Base-by-base conservation (phyloP, 768 basidiomycete genomes). In the Auriscalpium vulgare region DNA sequence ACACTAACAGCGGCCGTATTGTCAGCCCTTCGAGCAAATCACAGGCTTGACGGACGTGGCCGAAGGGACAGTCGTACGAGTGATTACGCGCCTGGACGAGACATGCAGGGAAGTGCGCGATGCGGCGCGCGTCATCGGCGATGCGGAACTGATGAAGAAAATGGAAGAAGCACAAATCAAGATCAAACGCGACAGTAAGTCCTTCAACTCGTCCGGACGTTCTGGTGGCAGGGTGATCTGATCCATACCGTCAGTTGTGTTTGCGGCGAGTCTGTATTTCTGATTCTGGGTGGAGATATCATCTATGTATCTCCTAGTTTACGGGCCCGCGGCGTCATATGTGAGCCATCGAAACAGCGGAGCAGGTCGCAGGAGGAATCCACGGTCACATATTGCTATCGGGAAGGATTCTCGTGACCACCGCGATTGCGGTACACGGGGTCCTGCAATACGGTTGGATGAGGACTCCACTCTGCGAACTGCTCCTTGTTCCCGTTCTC, bases 41-140 rank as follows among this genome's bases (percentile, higher is more conserved):
- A 92, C 91, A 1, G 71, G 80, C 3, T 73, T 99, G 56, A 99
- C 97, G 0, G 97, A 98, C 67, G 88, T 97, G 13, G 84, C 91
- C 6, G 97, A 99, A 69, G 97, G 97, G 0, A 97, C 95, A 0
- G 94, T 99, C 59, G 97, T 99, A 13, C 83, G 97, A 47, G 89
- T 91, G 54, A 97, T 99, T 66, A 97, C 92, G 3, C 83, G 97
- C 10, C 73, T 98, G 50, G 97, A 99, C 66, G 95, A 98, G 72
- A 95, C 94, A 0, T 98, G 97, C 69, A 77, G 95, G 48, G 97
- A 99, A 71, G 94, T 99, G 6, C 72, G 95, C 63, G 97, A 99
- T 69, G 95, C 95, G 3, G 97, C 97, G 8, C 81, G 97, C 37
- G 95, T 98, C 40, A 97, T 98, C 52, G 97, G 97, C 2, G 97